These are phyloP conservation scores for Apostasia shenzhenica DNA, from an alignment of 106 monocot genomes.

Conservation along the genomic window DNA sequence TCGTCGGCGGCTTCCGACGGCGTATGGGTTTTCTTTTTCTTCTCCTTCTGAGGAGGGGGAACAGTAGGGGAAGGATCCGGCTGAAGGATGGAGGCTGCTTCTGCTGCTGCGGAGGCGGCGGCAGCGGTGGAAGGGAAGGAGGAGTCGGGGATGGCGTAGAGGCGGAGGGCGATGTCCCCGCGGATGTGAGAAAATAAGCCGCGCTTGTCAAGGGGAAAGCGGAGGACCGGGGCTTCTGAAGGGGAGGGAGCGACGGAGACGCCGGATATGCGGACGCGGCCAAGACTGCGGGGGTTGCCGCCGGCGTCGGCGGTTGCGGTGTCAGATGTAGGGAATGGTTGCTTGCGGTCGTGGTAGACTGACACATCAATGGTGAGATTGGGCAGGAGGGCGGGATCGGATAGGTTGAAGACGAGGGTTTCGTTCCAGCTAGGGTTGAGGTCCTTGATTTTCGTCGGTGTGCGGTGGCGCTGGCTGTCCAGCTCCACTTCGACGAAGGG, in stretches of 20 bases:
- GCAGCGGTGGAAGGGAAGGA: not conserved
- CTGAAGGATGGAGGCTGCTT: not conserved
- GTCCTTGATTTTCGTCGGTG: slow-evolving; percentile 48
- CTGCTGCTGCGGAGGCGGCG: not conserved
- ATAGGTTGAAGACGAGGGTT: slow-evolving; percentile 62
- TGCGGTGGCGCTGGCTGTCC: slow-evolving; percentile 58
- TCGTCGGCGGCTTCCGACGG: not conserved
- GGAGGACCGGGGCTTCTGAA: slow-evolving; percentile 16
- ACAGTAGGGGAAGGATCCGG: slow-evolving; percentile 16
- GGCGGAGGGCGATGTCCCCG: slow-evolving; percentile 63
- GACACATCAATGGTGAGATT: slow-evolving; percentile 47
- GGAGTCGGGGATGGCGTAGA: slow-evolving; percentile 29
- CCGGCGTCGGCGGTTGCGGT: not conserved
- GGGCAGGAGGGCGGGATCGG: slow-evolving; percentile 30
- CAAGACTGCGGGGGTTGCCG: slow-evolving; percentile 51
- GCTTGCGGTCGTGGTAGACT: slow-evolving; percentile 59
- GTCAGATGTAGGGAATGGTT: slow-evolving; percentile 8
- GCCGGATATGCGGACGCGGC: slow-evolving; percentile 67
- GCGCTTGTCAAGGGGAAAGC: slow-evolving; percentile 87
- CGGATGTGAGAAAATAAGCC: slow-evolving; percentile 79
- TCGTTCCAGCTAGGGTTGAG: slow-evolving; percentile 69
- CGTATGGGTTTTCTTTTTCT: not conserved
- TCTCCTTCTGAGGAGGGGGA: not conserved
- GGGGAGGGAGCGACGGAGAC: slow-evolving; percentile 38
- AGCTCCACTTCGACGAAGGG: slow-evolving; percentile 77